Evolutionary conservation across 148 eudicot species (phyloP).

Genomic region (Vaccinium corymbosum): DNA sequence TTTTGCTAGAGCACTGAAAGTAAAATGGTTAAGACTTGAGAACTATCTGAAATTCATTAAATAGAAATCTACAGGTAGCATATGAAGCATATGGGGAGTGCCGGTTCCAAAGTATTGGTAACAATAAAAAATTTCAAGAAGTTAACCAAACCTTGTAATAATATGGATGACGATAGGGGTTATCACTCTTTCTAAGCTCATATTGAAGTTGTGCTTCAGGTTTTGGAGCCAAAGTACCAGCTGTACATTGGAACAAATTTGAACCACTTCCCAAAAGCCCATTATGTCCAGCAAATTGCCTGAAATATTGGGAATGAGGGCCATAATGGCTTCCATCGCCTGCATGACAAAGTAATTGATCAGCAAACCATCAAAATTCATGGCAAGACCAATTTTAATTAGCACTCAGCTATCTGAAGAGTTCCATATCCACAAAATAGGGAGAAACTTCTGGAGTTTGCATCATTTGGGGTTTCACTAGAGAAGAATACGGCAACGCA

Average conservation of each 20-base stretch:
- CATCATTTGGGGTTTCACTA: neutral
- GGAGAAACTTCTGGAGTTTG: neutral
- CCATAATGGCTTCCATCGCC: neutral
- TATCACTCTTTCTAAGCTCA: conserved; percentile 10
- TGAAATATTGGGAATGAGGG: neutral
- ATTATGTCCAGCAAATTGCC: neutral
- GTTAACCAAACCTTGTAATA: conserved; percentile 7
- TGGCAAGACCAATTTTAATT: neutral
- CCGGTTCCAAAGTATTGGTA: neutral
- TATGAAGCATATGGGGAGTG: neutral
- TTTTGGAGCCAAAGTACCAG: neutral
- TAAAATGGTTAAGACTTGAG: neutral
- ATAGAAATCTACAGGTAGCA: neutral
- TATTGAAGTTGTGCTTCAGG: neutral
- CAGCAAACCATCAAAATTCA: neutral
- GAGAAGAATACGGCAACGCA: neutral
- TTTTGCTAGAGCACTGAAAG: neutral
- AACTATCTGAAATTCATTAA: neutral
- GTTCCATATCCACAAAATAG: neutral
- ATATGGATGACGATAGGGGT: conserved; percentile 8
- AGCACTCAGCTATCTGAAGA: neutral
- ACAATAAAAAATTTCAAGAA: neutral
- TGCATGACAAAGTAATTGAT: neutral
- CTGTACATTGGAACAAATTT: neutral
- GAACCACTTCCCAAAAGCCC: neutral